A percentile compares a stretch with the other conserved stretches of the same genome.
Evolutionary conservation across 768 basidiomycete genomes (phyloP).

Genomic region (Galerina sulciceps): DNA sequence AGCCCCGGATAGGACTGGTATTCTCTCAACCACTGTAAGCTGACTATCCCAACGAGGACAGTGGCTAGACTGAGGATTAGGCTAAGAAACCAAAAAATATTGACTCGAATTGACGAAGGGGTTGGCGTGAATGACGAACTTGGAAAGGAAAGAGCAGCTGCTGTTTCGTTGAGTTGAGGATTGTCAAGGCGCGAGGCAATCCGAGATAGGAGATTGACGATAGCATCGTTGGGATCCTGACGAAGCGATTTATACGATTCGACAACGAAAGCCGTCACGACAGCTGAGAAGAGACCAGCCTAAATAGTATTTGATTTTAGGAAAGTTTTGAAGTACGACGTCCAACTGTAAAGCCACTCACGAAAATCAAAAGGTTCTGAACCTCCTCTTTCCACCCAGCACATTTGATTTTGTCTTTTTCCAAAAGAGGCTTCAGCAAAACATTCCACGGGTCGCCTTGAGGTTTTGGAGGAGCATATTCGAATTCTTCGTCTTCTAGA

Average conservation of each 20-base stretch:
- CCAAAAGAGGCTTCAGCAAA: constrained; percentile 5
- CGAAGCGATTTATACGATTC: constrained; percentile 19
- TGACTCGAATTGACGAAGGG: constrained; percentile 11
- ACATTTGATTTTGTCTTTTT: constrained; percentile 18
- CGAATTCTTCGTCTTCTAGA: constrained; percentile 6
- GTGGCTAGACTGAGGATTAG: constrained; percentile 15
- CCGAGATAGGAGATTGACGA: constrained; percentile 11
- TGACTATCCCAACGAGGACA: constrained; percentile 13
- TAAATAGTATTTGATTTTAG: no score
- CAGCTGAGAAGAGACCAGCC: constrained; percentile 28
- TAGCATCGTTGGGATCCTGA: constrained; percentile 14
- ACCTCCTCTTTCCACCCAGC: constrained; percentile 21
- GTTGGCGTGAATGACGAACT: not conserved
- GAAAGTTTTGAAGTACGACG: no score
- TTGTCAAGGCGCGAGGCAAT: constrained; percentile 11
- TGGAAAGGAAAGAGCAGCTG: not conserved
- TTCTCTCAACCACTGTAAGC: constrained; percentile 20
- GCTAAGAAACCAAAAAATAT: constrained; percentile 17
- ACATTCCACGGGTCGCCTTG: constrained; percentile 7
- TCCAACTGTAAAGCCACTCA: not conserved
- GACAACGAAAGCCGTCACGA: constrained; percentile 19
- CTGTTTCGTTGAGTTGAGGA: not conserved
- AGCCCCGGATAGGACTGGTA: constrained; percentile 8
- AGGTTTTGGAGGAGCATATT: constrained; percentile 9
- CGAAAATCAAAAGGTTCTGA: constrained; percentile 25